A percentile compares a stretch with the other conserved stretches of the same genome.
These are phyloP conservation scores for Mycena olivaceomarginata DNA, from an alignment of 768 basidiomycete species.

Conservation along the genomic window DNA sequence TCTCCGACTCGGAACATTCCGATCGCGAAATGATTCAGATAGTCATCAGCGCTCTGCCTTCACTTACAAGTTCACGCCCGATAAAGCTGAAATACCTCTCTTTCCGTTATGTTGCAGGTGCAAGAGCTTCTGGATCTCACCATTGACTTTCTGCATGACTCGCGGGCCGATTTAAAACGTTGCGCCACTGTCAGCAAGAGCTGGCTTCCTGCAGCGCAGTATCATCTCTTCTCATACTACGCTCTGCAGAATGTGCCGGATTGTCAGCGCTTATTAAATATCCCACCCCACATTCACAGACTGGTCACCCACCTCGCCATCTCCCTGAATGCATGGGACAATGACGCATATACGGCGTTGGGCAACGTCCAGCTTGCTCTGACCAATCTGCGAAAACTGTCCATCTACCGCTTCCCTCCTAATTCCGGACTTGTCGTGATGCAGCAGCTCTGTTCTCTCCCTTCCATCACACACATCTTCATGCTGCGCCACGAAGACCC, in stretches of 20 bases:
- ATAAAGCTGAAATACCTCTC: neutral
- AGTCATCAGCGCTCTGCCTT: too few relatives aligned
- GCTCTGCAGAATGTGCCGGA: neutral
- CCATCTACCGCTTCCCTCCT: conserved; percentile 1
- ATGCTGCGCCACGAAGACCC: neutral
- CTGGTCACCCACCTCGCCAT: conserved; percentile 4
- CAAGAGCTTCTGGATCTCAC: neutral
- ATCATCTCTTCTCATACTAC: conserved; percentile 12
- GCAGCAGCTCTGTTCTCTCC: neutral
- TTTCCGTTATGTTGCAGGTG: neutral
- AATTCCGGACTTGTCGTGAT: neutral
- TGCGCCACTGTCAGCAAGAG: conserved; percentile 2
- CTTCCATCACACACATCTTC: conserved; percentile 14
- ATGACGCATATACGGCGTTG: neutral
- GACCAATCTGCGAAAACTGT: conserved; percentile 1
- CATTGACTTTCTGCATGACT: conserved; percentile 4
- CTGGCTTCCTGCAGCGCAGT: conserved; percentile 12
- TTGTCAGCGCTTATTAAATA: neutral
- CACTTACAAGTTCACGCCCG: too few relatives aligned
- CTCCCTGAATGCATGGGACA: neutral
- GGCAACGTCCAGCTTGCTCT: neutral
- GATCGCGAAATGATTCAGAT: too few relatives aligned
- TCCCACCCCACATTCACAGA: neutral
- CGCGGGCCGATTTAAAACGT: neutral
- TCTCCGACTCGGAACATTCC: too few relatives aligned